Evolutionary conservation across 176 grass and related monocot species (phyloP).

Genomic region (Oryza officinalis): DNA sequence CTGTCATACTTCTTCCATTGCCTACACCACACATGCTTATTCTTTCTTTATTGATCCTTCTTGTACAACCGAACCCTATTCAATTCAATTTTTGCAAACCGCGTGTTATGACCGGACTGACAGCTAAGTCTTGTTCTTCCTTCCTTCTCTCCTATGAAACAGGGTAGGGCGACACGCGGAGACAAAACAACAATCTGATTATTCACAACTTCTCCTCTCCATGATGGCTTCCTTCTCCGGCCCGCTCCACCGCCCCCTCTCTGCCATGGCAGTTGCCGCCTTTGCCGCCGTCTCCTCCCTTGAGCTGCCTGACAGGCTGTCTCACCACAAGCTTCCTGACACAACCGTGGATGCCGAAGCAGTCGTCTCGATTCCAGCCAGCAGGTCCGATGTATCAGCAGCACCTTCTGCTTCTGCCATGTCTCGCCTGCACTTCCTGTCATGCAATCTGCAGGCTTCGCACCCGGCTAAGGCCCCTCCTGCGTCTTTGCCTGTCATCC

Average conservation of each 20-base stretch:
- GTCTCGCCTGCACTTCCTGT: slow-evolving; percentile 23
- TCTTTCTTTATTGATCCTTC: neutral
- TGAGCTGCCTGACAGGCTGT: slow-evolving; percentile 55
- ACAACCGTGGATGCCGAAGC: neutral
- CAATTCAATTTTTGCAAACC: slow-evolving; percentile 25
- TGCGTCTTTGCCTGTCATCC: slow-evolving; percentile 57
- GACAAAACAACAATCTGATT: slow-evolving; percentile 6
- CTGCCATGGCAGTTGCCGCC: slow-evolving; percentile 66
- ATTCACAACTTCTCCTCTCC: neutral
- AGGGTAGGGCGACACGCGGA: neutral
- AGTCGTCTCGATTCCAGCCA: neutral
- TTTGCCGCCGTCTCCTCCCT: slow-evolving; percentile 68
- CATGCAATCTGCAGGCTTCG: neutral
- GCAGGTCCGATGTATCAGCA: neutral
- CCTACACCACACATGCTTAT: neutral
- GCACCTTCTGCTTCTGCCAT: slow-evolving; percentile 4
- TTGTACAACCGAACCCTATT: neutral
- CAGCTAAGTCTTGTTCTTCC: slow-evolving; percentile 7
- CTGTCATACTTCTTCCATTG: neutral
- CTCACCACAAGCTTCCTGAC: slow-evolving; percentile 42
- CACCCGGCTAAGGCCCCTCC: slow-evolving; percentile 9
- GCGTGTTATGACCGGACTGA: neutral
- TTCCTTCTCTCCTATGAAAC: slow-evolving; percentile 26
- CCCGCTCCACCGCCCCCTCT: slow-evolving; percentile 70
- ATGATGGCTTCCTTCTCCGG: slow-evolving; percentile 72